Conservation (phyloP, 345 rosid genomes). For the Physaria fendleri region DNA sequence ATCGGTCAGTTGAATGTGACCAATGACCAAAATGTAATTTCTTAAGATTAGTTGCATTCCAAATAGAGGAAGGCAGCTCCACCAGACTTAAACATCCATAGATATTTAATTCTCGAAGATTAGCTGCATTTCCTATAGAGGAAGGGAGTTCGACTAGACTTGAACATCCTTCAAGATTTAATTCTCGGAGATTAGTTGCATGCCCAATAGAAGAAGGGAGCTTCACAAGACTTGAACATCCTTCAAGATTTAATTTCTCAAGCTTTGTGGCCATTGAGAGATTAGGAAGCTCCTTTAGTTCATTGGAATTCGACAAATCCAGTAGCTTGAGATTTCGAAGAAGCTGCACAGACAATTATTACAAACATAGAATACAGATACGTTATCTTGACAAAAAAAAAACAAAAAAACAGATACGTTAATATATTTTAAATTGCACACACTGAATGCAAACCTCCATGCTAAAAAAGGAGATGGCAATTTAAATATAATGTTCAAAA, state of each 20-base stretch:
- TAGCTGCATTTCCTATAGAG: background rate
- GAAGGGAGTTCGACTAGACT: background rate
- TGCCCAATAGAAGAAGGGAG: background rate
- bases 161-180: background rate
- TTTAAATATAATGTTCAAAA: background rate
- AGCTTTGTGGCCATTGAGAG: background rate
- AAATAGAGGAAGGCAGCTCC: no score
- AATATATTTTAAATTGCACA: no score
- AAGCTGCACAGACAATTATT: background rate
- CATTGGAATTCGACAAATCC: background rate
- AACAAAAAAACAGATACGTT: background rate
- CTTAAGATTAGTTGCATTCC: no score
- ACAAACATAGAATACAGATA: background rate
- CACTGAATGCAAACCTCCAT: no score
- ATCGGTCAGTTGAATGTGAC: no score
- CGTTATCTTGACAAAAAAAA: background rate
- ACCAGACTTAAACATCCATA: no score
- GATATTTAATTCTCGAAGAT: background rate
- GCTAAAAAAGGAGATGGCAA: background rate
- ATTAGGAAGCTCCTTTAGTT: background rate
- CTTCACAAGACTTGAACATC: background rate
- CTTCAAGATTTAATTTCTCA: background rate
- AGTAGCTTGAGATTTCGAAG: background rate
- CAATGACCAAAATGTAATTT: no score
- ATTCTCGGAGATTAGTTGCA: accelerated